Evolutionary conservation across 208 protist genomes (phyloP), one percentile per base, ranked within the genome.

Genomic region (Leishmania mexicana): DNA sequence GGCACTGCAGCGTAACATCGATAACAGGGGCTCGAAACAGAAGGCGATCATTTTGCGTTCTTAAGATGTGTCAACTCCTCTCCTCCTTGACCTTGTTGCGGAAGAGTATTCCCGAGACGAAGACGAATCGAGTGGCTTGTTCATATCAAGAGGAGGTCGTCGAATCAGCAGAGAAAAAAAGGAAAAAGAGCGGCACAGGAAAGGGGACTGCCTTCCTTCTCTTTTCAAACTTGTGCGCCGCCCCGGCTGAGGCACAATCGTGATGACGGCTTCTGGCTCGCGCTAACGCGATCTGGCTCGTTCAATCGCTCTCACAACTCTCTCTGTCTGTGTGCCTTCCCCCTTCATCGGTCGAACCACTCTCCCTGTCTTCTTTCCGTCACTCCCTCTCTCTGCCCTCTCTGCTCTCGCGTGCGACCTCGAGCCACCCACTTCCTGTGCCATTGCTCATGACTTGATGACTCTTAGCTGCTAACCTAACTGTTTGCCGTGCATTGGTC

Each of bases 301-400:
- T 24, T 73, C 19, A 13, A 40, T 72, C 35, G 35, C 67, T 70
- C 64, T 15, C 64, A 54, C 51, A 54, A 6, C 64, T 42, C 65
- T 42, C n/a, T 45, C 19, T 70, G 15, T 53, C n/a, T 45, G 42
- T 53, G 42, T 28, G 24, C 42, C 42, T 74, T 51, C 17, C 28
- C 42, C 68, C 42, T 74, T 51, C 24, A 10, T 15, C 24, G 42
- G 42, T 35, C 24, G 24, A 74, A 75, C 24, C 70, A 57, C 68
- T 68, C 53, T 42, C 31, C 49, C 5, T 75, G 31, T 76, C 71
- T 82, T 77, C 47, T 72, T 47, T 51, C 53, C 51, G 15, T 54
- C 51, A 54, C 51, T 49, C 71, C 62, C 73, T 28, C 28, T 82
- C 35, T 57, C 17, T 42, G 3, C 17, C 31, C n/a, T 24, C 71